phyloP scores from a whole-genome alignment of 192 early-diverging fungal species.

The Coemansia sp. region DNA sequence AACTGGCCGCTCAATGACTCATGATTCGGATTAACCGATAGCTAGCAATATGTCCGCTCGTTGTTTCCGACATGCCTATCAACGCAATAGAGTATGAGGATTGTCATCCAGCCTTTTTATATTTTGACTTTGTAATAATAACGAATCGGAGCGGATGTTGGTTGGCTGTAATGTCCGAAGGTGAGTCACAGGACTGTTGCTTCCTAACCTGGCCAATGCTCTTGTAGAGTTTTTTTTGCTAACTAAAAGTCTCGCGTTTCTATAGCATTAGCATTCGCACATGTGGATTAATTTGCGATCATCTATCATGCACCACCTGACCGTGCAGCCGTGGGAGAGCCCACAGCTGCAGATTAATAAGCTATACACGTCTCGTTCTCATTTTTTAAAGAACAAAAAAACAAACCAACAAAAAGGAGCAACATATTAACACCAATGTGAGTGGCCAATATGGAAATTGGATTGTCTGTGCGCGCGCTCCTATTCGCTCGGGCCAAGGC shows the following conservation, averaged over 20 bases:
- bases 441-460: not conserved
- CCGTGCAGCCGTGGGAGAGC: not conserved
- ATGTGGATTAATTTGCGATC: not conserved
- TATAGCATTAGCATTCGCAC: not conserved
- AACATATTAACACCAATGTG: not conserved
- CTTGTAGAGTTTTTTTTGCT: not conserved
- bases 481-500: not conserved
- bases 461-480: not conserved
- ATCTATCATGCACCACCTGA: not conserved
- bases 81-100: not conserved
- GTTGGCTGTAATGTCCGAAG: not conserved
- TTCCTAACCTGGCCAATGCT: not conserved
- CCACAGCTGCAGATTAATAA: not conserved
- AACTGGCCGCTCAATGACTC: not conserved
- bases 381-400: not conserved
- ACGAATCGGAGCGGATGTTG: not conserved
- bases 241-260: too few relatives aligned
- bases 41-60: not conserved
- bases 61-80: not conserved
- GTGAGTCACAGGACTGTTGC: slow-evolving; percentile 1
- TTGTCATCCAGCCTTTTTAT: not conserved
- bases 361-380: not conserved
- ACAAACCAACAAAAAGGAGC: not conserved
- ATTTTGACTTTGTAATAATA: not conserved
- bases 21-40: not conserved